Conservation (phyloP, 805 yeast species). For the Wickerhamiella slavikovae region DNA sequence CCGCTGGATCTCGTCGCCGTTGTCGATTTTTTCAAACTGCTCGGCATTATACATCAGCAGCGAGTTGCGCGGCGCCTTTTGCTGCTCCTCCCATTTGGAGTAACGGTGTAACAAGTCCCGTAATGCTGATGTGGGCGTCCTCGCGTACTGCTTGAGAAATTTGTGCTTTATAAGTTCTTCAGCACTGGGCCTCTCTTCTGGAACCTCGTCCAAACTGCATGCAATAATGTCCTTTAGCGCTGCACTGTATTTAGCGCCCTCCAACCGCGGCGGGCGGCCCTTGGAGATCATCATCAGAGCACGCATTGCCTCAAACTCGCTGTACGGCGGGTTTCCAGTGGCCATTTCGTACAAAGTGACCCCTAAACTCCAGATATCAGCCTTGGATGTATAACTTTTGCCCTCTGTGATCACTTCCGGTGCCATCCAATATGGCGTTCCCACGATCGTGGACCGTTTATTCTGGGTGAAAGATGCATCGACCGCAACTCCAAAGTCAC, state of each 20-base stretch:
- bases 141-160: constrained; percentile 44
- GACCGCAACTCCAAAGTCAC: constrained; percentile 98
- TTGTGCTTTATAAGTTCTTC: constrained; percentile 62
- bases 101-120: constrained; percentile 48
- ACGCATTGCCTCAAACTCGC: constrained; percentile 83
- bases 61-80: constrained; percentile 24
- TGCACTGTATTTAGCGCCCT: constrained; percentile 66
- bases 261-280: constrained; percentile 84
- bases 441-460: constrained; percentile 83
- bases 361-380: constrained; percentile 95
- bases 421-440: constrained; percentile 38
- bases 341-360: constrained; percentile 86
- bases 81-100: constrained; percentile 35
- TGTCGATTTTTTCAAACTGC: background rate
- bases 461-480: constrained; percentile 54
- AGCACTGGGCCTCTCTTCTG: constrained; percentile 71
- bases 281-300: constrained; percentile 89
- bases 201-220: constrained; percentile 79
- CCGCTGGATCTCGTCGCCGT: background rate
- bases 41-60: constrained; percentile 8
- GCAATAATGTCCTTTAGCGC: constrained; percentile 75
- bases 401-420: constrained; percentile 28
- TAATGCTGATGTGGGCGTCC: constrained; percentile 35
- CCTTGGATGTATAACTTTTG: constrained; percentile 37
- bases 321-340: constrained; percentile 93